Evolutionary conservation across 2,329 filamentous ascomycete genomes (phyloP).

Genomic region (Xylaria sp.): DNA sequence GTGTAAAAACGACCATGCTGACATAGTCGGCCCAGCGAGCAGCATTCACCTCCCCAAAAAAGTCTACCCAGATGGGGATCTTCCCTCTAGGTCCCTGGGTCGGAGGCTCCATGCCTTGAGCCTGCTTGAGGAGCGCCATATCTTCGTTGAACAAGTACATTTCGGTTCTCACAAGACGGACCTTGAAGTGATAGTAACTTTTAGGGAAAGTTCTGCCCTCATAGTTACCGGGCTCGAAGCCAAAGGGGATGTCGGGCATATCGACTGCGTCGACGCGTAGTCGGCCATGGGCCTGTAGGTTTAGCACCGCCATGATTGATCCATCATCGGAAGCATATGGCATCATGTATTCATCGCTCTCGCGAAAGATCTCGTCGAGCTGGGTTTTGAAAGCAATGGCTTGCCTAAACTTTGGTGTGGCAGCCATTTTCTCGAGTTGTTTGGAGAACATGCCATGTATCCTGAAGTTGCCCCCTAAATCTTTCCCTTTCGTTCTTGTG

Average conservation of each 20-base stretch:
- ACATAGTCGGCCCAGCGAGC: slow-evolving; percentile 72
- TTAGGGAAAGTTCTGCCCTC: slow-evolving; percentile 75
- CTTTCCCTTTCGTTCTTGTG: slow-evolving; percentile 67
- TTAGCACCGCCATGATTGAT: slow-evolving; percentile 72
- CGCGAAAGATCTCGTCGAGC: slow-evolving; percentile 65
- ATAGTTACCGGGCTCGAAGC: slow-evolving; percentile 77
- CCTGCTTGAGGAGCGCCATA: slow-evolving; percentile 54
- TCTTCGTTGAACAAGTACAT: slow-evolving; percentile 67
- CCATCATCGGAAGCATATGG: slow-evolving; percentile 66
- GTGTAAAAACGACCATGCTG: slow-evolving; percentile 68
- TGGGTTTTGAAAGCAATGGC: slow-evolving; percentile 68
- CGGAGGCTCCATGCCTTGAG: slow-evolving; percentile 54
- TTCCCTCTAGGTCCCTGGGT: slow-evolving; percentile 55
- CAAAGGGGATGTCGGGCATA: slow-evolving; percentile 72
- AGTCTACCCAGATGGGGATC: slow-evolving; percentile 77
- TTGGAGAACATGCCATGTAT: slow-evolving; percentile 68
- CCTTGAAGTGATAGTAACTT: slow-evolving; percentile 70
- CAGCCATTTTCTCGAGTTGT: slow-evolving; percentile 65
- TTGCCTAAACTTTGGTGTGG: slow-evolving; percentile 64
- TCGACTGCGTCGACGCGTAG: slow-evolving; percentile 64
- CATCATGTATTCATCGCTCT: slow-evolving; percentile 42
- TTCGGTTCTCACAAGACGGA: slow-evolving; percentile 67
- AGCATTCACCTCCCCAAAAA: slow-evolving; percentile 68
- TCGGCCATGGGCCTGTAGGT: slow-evolving; percentile 68
- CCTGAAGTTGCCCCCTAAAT: slow-evolving; percentile 69